Evolutionary conservation across 139 green algal species (phyloP).

Genomic region (Spirogloea muscicola): DNA sequence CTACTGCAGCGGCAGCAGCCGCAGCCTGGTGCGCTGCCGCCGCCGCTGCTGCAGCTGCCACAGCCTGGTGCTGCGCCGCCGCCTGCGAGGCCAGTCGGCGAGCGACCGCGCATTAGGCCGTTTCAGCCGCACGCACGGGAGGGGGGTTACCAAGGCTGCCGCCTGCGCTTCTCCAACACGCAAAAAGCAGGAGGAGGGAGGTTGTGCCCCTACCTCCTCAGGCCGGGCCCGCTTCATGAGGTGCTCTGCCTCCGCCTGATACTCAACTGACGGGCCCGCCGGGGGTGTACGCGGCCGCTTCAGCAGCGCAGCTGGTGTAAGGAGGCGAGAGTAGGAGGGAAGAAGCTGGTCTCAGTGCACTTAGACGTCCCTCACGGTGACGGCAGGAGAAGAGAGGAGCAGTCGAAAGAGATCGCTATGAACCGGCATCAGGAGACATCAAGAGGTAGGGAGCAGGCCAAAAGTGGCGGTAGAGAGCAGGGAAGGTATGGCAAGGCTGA

Average conservation of each 20-base stretch:
- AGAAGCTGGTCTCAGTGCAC: not conserved
- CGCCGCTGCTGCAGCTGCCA: not conserved
- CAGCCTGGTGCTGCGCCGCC: not conserved
- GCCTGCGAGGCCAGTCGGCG: not conserved
- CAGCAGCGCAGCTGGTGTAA: slow-evolving; percentile 14
- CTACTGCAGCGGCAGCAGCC: slow-evolving; percentile 8
- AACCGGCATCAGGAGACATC: no score
- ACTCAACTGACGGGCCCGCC: slow-evolving; percentile 4
- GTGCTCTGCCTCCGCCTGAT: slow-evolving; percentile 15
- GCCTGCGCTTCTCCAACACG: no score
- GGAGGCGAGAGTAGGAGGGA: slow-evolving; percentile 1
- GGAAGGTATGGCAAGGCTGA: not conserved
- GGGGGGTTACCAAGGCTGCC: no score
- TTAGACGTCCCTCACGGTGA: not conserved
- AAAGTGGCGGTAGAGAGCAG: not conserved
- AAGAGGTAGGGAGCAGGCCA: no score
- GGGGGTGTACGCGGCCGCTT: slow-evolving; percentile 30
- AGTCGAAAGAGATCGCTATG: no score
- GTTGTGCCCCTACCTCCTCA: slow-evolving; percentile 3
- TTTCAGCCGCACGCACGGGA: no score
- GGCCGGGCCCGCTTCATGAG: slow-evolving; percentile 1
- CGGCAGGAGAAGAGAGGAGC: no score
- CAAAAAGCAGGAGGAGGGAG: no score
- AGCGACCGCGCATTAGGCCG: no score
- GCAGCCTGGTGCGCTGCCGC: slow-evolving; percentile 1